phyloP scores from a whole-genome alignment of 768 basidiomycete genomes.

The Russula foetens region DNA sequence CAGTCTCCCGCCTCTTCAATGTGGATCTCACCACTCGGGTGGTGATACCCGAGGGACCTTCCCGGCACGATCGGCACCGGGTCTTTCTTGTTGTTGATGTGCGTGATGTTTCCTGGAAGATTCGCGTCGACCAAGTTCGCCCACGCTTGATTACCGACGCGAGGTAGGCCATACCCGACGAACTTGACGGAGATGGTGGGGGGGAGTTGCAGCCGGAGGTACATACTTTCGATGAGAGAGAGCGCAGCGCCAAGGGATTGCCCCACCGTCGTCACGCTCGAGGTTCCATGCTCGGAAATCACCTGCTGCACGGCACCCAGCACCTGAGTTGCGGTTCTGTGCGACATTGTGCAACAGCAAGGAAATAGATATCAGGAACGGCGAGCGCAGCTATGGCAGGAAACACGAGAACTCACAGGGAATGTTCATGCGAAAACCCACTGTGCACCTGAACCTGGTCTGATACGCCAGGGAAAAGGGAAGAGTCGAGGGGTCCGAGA shows the following conservation, averaged over 20 bases:
- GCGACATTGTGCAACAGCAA: no score
- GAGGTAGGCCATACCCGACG: conserved; percentile 40
- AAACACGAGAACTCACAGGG: conserved; percentile 14
- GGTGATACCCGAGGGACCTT: conserved; percentile 40
- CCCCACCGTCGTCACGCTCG: conserved; percentile 34
- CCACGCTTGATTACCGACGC: conserved; percentile 37
- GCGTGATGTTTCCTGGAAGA: conserved; percentile 22
- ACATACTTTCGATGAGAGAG: conserved; percentile 25
- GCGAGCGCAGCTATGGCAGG: no score
- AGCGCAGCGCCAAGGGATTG: conserved; percentile 29
- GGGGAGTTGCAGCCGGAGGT: conserved; percentile 23
- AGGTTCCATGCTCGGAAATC: conserved; percentile 29
- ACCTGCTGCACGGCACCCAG: conserved; percentile 33
- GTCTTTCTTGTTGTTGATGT: conserved; percentile 33
- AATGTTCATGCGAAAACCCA: conserved; percentile 40
- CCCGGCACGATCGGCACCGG: conserved; percentile 50
- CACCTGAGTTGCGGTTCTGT: conserved; percentile 34
- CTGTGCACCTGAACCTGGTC: conserved; percentile 25
- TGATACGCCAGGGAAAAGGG: neutral
- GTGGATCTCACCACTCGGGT: conserved; percentile 47
- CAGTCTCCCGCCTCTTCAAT: conserved; percentile 34
- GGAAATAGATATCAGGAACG: neutral
- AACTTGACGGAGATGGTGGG: conserved; percentile 29
- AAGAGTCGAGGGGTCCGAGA: neutral
- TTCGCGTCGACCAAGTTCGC: conserved; percentile 19